Evolutionary conservation across 108 stramenopile species (phyloP), one percentile per base, ranked within the genome.

Genomic region (Chaetoceros muelleri): DNA sequence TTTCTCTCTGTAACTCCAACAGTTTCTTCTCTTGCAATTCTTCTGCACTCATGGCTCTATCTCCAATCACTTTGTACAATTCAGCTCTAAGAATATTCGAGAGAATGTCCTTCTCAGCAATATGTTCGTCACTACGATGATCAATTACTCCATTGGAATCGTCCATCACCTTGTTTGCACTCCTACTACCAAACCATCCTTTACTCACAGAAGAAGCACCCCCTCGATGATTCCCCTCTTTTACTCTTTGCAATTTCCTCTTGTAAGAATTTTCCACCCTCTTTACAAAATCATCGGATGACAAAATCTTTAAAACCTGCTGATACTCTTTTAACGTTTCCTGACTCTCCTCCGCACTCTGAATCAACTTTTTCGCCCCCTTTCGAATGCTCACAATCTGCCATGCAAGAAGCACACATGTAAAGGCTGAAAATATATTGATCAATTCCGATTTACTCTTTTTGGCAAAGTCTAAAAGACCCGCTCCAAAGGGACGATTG

Each of bases 361-460:
- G 8, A 5, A 40, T 10, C 34, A 75, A 64, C 46, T 68, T 71
- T 30, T 57, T 55, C 24, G 57, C 61, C 18, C 62, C 70, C 13
- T 48, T 28, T 27, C 70, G 25, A 61, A 71, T 71, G 2, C 52
- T 56, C 20, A 60, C 66, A 45, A 71, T 71, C 46, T 75, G 74
- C 58, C 67, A 60, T 34, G 74, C 74, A 20, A 75, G 53, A 30
- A 75, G 19, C 0, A 75, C 74, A 40, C 74, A 75, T 0, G 62
- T 57, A 48, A 75, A 75, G n/a, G 74, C 70, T 51, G 65, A 66
- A 24, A 71, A 44, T 28, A 75, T 75, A 44, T 75, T 75, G 27
- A 75, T 31, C 22, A 75, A 51, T 24, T 75, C 54, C 5, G 70
- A 53, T 48, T 71, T 75, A 34, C 64, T 66, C 0, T 28, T 50